Conservation (phyloP, 2,329 filamentous ascomycete species). For the Domatiomyces globalis region DNA sequence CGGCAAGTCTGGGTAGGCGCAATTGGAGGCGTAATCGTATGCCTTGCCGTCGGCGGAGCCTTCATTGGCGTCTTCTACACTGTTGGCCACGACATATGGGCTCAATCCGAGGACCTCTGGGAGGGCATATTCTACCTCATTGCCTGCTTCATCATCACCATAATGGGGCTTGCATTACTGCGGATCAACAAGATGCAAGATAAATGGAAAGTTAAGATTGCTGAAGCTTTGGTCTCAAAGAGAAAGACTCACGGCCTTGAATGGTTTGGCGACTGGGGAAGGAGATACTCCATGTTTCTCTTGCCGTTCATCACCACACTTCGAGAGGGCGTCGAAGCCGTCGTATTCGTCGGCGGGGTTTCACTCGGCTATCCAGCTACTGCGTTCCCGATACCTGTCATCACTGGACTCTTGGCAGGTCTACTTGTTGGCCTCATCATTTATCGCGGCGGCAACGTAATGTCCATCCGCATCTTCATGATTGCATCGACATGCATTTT, state of each 20-base stretch:
- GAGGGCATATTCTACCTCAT: constrained; percentile 66
- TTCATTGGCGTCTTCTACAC: constrained; percentile 63
- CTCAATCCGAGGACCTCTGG: constrained; percentile 58
- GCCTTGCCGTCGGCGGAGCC: constrained; percentile 49
- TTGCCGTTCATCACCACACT: constrained; percentile 76
- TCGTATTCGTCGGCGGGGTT: constrained; percentile 76
- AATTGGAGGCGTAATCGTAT: constrained; percentile 46
- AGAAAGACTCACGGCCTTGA: constrained; percentile 27
- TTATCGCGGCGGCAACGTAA: constrained; percentile 56
- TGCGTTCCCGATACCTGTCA: constrained; percentile 62
- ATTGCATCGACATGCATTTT: constrained; percentile 67
- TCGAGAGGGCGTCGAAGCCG: constrained; percentile 70
- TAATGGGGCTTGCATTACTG: constrained; percentile 67
- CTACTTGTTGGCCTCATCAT: constrained; percentile 54
- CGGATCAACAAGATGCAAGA: constrained; percentile 70
- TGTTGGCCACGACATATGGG: constrained; percentile 53
- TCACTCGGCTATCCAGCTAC: constrained; percentile 60
- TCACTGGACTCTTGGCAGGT: constrained; percentile 59
- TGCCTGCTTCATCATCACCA: constrained; percentile 63
- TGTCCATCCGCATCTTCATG: constrained; percentile 59
- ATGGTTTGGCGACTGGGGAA: constrained; percentile 39
- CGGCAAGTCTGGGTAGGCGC: constrained; percentile 62
- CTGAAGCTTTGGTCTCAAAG: constrained; percentile 49
- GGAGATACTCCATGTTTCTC: constrained; percentile 76
- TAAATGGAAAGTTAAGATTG: constrained; percentile 73